These are phyloP conservation scores for Leccinum insigne DNA, from an alignment of 1,284 basidiomycete species.

Conservation along the genomic window DNA sequence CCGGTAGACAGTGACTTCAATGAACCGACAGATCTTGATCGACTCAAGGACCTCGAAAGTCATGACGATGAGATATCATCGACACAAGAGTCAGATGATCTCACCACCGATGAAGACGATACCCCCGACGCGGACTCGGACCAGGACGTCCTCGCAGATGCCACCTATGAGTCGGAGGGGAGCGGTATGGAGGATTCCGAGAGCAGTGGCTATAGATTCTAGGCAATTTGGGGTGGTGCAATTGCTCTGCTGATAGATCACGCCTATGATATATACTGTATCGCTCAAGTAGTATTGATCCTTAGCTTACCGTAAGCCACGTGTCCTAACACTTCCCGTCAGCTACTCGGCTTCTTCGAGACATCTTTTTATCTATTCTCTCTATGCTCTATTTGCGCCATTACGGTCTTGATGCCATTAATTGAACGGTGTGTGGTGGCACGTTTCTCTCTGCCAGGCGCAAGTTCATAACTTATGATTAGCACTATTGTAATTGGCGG, in stretches of 20 bases:
- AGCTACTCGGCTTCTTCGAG: conserved; percentile 64
- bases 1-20: not conserved
- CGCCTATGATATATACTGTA: too few species aligned
- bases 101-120: not conserved
- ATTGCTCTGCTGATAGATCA: too few species aligned
- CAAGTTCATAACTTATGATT: conserved; percentile 32
- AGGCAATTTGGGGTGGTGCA: too few species aligned
- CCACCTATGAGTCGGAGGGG: too few species aligned
- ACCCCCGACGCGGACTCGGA: too few species aligned
- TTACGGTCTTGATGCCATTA: conserved; percentile 90
- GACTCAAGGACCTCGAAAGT: not conserved
- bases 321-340: too few species aligned
- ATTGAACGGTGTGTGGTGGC: conserved; percentile 66
- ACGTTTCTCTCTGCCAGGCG: not conserved
- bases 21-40: not conserved
- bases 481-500: conserved; percentile 69
- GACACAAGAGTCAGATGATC: not conserved
- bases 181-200: too few species aligned
- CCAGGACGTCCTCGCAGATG: too few species aligned
- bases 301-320: too few species aligned
- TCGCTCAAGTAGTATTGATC: too few species aligned
- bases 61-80: not conserved
- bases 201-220: too few species aligned
- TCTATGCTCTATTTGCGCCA: conserved; percentile 53
- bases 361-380: conserved; percentile 93